Base-by-base conservation (phyloP, 148 eudicot species). In the Euryodendron excelsum region DNA sequence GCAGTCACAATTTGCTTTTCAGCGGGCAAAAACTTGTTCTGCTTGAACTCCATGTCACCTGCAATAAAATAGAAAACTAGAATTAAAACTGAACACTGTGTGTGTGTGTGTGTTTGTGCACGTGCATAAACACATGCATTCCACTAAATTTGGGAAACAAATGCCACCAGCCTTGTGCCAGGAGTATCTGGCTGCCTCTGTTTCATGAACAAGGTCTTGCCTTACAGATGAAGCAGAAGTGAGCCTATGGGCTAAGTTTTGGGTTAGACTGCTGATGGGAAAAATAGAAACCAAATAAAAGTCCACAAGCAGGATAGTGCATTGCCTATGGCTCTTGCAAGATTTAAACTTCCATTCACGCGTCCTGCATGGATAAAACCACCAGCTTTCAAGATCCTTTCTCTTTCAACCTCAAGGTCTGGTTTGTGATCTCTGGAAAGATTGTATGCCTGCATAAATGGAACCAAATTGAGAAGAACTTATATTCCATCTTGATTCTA, bases 391-490 rank as follows among this genome's bases (percentile, higher is more conserved):
- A 93, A 59, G 73, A 96, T 96, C 73, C 99, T 84, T 25, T 96
- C 97, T 74, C 86, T 93, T 85, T 96, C 99, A 74, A 82, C 89
- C 86, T 91, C 99, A 64, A 96, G 89, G n/a, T 92, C 98, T 48
- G 99, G 99, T 80, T 96, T 96, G 86, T 96, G 99, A 85, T 96
- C 99, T 88, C 89, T 88, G 56, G 98, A 96, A 77, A 96, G 90
- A 85, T 93, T 93, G 86, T 90, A 91, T 65, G 99, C 99, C 99
- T 93, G 91, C 78, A 75, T n/a, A 68, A 45, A 25, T 30, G 28
- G 30, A 36, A 63, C 52, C 67, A 68, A 8, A 50, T n/a, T 58
- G 53, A 84, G 52, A 73, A 33, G 17, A 47, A 73, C 39, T 25
- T 28, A 34, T n/a, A 23, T 15, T 13, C 45, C 50, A 65, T 33